A percentile compares a stretch with the other conserved stretches of the same genome.
These are phyloP conservation scores for Chlamydomonas asymmetrica DNA, from an alignment of 139 green algal genomes.

Conservation along the genomic window DNA sequence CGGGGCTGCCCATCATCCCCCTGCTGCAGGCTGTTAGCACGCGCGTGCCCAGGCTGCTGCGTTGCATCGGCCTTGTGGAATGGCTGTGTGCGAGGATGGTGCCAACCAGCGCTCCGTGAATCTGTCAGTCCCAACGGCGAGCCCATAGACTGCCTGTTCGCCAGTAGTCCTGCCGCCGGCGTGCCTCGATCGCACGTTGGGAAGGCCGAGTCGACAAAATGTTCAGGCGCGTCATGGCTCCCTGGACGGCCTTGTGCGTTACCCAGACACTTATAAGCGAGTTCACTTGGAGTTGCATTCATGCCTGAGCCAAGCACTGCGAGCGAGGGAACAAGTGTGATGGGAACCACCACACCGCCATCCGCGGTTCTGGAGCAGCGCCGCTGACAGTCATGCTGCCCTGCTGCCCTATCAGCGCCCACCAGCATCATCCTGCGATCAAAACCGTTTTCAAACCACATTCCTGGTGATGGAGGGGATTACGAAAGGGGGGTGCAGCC, in stretches of 20 bases:
- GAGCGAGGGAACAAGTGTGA: constrained; percentile 14
- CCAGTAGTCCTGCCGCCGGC: background rate
- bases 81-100: background rate
- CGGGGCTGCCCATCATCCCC: background rate
- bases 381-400: no score
- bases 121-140: no score
- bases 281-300: background rate
- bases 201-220: background rate
- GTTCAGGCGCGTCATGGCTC: background rate
- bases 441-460: background rate
- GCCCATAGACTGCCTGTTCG: no score
- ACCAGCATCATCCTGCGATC: background rate
- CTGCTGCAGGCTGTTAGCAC: background rate
- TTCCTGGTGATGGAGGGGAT: background rate
- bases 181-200: background rate
- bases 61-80: background rate
- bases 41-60: background rate
- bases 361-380: background rate
- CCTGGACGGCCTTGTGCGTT: background rate
- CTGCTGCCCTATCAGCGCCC: background rate
- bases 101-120: no score
- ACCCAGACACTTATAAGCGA: background rate
- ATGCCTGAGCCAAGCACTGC: background rate
- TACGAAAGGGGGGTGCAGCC: background rate
- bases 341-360: constrained; percentile 6